Evolutionary conservation across 2,329 filamentous ascomycete genomes (phyloP).

Genomic region (Pseudogymnoascus sp.): DNA sequence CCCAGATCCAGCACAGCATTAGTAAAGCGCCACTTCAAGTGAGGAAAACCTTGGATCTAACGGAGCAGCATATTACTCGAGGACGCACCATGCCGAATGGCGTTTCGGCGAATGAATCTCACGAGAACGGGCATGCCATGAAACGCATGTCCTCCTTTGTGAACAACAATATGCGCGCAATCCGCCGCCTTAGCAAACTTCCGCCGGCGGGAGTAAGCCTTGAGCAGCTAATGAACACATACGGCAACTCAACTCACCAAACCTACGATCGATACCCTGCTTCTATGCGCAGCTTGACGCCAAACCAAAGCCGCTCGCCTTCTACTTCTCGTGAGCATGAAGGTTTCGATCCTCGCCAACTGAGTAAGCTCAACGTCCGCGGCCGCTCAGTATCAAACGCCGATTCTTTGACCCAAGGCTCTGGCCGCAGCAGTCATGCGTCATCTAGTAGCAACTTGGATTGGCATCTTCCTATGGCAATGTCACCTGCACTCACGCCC

Average conservation of each 20-base stretch:
- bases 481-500: constrained; percentile 2
- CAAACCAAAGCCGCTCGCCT: neutral
- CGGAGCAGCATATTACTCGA: constrained; percentile 36
- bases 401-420: neutral
- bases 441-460: constrained; percentile 5
- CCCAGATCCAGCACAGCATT: constrained; percentile 35
- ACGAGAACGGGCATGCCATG: constrained; percentile 37
- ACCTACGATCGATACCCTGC: neutral
- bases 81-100: constrained; percentile 26
- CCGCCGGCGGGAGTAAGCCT: constrained; percentile 21
- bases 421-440: constrained; percentile 6
- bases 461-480: neutral
- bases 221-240: constrained; percentile 18
- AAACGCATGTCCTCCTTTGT: constrained; percentile 40
- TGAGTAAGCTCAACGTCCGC: constrained; percentile 11
- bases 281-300: neutral
- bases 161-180: constrained; percentile 36
- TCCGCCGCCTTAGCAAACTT: constrained; percentile 37
- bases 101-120: constrained; percentile 35
- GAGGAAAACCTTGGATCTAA: constrained; percentile 29
- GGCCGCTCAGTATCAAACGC: neutral
- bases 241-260: constrained; percentile 7
- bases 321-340: neutral
- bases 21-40: constrained; percentile 19
- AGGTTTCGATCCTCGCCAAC: constrained; percentile 7